phyloP scores from a whole-genome alignment of 805 yeast species.

The Gaillardinia entomophila region DNA sequence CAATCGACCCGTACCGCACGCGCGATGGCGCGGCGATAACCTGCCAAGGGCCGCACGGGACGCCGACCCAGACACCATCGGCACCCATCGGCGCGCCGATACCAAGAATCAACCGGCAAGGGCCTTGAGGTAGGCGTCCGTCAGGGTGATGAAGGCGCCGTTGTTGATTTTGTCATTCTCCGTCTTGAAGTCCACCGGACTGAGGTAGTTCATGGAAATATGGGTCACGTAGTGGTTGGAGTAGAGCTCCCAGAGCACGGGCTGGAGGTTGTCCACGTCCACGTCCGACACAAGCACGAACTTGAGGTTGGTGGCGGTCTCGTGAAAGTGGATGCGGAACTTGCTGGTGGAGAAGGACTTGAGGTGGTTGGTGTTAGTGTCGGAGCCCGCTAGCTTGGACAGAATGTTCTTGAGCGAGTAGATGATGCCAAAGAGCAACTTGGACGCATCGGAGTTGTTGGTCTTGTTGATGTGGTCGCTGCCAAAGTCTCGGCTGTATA shows the following conservation, averaged over 20 bases:
- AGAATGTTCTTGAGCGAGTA: conserved; percentile 76
- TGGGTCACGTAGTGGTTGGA: conserved; percentile 50
- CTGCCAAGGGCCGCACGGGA: too few species aligned
- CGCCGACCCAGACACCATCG: too few species aligned
- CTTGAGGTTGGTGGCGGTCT: conserved; percentile 73
- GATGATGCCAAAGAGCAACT: conserved; percentile 79
- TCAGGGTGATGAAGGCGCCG: conserved; percentile 47
- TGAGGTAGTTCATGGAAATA: conserved; percentile 50
- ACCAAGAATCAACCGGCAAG: too few species aligned
- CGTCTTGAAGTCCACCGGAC: conserved; percentile 49
- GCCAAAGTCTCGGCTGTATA: conserved; percentile 64
- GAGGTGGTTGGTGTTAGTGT: conserved; percentile 29
- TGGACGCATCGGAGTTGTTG: conserved; percentile 65
- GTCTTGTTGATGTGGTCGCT: conserved; percentile 38
- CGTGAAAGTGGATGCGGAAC: conserved; percentile 74
- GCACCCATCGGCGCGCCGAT: too few species aligned
- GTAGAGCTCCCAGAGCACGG: conserved; percentile 54
- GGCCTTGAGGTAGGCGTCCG: conserved; percentile 43
- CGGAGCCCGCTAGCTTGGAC: conserved; percentile 37
- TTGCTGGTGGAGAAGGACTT: conserved; percentile 63
- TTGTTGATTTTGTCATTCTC: conserved; percentile 49
- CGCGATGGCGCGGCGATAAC: background rate
- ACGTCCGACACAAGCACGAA: conserved; percentile 72
- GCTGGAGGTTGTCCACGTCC: conserved; percentile 47
- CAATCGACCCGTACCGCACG: background rate